Evolutionary conservation across 2,329 filamentous ascomycete genomes (phyloP), one percentile per base, ranked within the genome.

Genomic region (Dothistroma septosporum): DNA sequence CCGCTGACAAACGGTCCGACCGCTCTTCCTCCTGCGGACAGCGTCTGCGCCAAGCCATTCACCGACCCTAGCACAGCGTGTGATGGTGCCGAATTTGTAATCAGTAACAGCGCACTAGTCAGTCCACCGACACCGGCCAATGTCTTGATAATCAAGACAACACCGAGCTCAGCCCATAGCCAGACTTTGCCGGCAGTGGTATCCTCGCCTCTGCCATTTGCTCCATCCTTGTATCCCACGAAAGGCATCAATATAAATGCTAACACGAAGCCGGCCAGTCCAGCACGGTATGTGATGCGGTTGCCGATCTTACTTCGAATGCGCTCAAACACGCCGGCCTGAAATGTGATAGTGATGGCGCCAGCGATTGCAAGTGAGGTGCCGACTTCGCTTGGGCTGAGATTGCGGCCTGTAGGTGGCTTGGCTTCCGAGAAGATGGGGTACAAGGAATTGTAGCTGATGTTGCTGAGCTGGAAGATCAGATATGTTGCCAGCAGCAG

Each of bases 371-470:
- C 93, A 56, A 97, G 80, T 0, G 89, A 90, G 19, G 96, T 76
- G 0, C 94, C 94, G 49, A 97, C 96, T 61, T 90, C 91, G 59
- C 86, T 83, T 0, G 93, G 91, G 0, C 83, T 83, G 3, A 97
- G 80, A 0, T 82, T 81, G 46, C 94, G 88, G 19, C 94, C 94
- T 0, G 87, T 87, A 0, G 94, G 94, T 0, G 86, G 81, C 0
- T 83, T 76, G 0, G 89, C 86, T 58, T 92, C 87, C 0, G 88
- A 90, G 69, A 97, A 99, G 57, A 97, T 93, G 0, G 94, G 94
- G 70, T 95, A 99, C 0, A 99, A 80, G 19, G 91, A 93, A 76
- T 96, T 97, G 82, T 92, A 99, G 3, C 91, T 92, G 66, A 97
- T 91, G 74, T 97, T 97, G 62, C 90, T 87, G 5, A 99, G 82